Conservation (phyloP, 2,329 filamentous ascomycete species). For the Byssochlamys sp. region DNA sequence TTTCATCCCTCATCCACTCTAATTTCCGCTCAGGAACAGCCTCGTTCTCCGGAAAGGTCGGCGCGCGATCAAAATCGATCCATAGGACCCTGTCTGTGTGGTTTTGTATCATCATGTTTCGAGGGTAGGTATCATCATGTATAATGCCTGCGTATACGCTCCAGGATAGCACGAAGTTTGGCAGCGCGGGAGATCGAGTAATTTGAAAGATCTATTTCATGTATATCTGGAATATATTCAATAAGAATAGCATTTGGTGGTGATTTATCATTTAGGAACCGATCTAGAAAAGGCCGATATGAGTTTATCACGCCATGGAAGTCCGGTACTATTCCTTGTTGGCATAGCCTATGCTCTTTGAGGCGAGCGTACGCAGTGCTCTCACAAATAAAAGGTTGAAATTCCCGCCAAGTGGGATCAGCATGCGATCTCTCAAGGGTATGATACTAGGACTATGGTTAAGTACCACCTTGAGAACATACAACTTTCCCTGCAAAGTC, state of each 20-base stretch:
- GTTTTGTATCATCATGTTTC: constrained; percentile 10
- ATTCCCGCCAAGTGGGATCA: constrained; percentile 7
- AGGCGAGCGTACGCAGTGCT: constrained; percentile 10
- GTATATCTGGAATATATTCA: constrained; percentile 9
- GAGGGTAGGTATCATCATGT: constrained; percentile 8
- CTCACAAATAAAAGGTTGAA: constrained; percentile 10
- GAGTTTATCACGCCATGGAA: constrained; percentile 2
- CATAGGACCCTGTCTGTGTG: constrained; percentile 7
- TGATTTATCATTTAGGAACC: constrained; percentile 9
- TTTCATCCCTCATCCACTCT: constrained; percentile 5
- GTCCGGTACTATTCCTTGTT: neutral
- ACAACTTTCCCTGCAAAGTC: constrained; percentile 2
- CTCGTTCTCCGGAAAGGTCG: constrained; percentile 4
- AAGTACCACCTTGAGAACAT: constrained; percentile 11
- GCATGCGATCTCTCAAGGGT: constrained; percentile 1
- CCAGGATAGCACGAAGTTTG: constrained; percentile 7
- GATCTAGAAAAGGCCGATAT: constrained; percentile 1
- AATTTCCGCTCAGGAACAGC: neutral
- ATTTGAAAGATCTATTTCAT: constrained; percentile 7
- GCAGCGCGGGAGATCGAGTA: constrained; percentile 3
- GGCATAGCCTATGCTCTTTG: constrained; percentile 8
- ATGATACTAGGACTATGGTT: constrained; percentile 7
- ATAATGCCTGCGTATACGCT: constrained; percentile 7
- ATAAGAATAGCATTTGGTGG: constrained; percentile 9
- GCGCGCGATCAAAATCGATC: constrained; percentile 10